These are phyloP conservation scores for Saxispiralis lemnorum DNA, from an alignment of 495 filamentous ascomycete species.

Conservation along the genomic window DNA sequence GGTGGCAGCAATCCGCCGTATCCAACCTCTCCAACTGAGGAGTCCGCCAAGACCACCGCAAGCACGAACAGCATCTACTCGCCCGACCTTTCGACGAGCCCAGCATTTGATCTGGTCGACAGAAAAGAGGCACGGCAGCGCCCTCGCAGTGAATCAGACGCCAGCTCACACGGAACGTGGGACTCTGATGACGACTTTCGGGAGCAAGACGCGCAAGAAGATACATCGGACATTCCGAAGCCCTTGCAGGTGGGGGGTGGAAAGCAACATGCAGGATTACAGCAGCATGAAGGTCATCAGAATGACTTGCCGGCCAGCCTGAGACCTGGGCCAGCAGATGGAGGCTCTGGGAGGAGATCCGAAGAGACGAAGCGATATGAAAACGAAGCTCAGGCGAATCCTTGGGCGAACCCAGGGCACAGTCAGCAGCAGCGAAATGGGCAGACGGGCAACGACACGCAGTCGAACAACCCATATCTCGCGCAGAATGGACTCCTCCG, in stretches of 20 bases:
- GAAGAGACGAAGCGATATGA: conserved; percentile 5
- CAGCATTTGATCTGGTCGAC: conserved; percentile 15
- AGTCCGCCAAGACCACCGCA: conserved; percentile 8
- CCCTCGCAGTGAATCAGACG: conserved; percentile 11
- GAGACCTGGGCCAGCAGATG: conserved; percentile 5
- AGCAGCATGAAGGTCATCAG: not conserved
- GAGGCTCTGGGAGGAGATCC: not conserved
- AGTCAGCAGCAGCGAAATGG: not conserved
- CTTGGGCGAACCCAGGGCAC: no score
- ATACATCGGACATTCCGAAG: conserved; percentile 7
- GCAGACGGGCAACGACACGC: not conserved
- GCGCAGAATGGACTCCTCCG: conserved; percentile 3
- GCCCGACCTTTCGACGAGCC: conserved; percentile 7
- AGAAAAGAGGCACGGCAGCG: conserved; percentile 10
- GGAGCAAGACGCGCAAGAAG: conserved; percentile 2
- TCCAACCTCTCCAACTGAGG: conserved; percentile 5
- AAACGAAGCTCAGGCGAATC: conserved; percentile 11
- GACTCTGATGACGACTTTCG: conserved; percentile 8
- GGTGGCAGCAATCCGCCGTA: conserved; percentile 7
- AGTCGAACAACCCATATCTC: conserved; percentile 12
- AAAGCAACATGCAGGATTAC: not conserved
- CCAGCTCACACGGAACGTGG: conserved; percentile 12
- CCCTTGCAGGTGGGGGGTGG: conserved; percentile 8
- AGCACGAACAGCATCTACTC: conserved; percentile 13
- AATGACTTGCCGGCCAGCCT: conserved; percentile 9